Evolutionary conservation across 768 basidiomycete genomes (phyloP).

Genomic region (button mushroom (Agaricus bisporus)): DNA sequence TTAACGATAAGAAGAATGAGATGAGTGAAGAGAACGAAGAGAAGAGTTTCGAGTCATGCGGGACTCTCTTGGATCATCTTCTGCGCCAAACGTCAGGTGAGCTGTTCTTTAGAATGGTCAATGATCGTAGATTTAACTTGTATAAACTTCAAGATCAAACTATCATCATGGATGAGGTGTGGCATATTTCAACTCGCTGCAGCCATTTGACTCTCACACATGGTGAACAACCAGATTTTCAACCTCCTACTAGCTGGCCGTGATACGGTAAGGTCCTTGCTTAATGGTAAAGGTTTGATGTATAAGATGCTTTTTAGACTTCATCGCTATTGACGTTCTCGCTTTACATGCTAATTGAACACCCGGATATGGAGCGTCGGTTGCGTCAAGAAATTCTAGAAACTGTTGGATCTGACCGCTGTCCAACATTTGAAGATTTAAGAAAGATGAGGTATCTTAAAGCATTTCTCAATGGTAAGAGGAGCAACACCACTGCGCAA

Average conservation of each 20-base stretch:
- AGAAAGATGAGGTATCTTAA: conserved; percentile 37
- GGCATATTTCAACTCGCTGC: too few relatives aligned
- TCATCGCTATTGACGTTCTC: conserved; percentile 34
- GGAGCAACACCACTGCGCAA: background rate
- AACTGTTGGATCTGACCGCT: conserved; percentile 27
- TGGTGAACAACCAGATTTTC: background rate
- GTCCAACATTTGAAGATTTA: conserved; percentile 39
- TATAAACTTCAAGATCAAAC: background rate
- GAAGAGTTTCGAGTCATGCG: too few relatives aligned
- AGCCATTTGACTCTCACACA: too few relatives aligned
- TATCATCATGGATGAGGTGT: conserved; percentile 8
- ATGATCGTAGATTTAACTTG: too few relatives aligned
- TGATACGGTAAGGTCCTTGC: conserved; percentile 8
- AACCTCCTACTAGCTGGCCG: conserved; percentile 16
- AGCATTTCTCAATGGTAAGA: conserved; percentile 28
- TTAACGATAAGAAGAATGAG: conserved; percentile 19
- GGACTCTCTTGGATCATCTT: conserved; percentile 47
- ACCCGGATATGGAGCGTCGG: conserved; percentile 32
- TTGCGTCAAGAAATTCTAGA: conserved; percentile 37
- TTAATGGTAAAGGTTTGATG: background rate
- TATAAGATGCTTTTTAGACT: conserved; percentile 24
- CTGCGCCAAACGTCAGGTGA: conserved; percentile 49
- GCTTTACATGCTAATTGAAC: conserved; percentile 36
- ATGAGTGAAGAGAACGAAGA: too few relatives aligned
- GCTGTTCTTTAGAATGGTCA: conserved; percentile 7